phyloP scores from a whole-genome alignment of 2,329 filamentous ascomycete genomes.

The Penicillium sp. region DNA sequence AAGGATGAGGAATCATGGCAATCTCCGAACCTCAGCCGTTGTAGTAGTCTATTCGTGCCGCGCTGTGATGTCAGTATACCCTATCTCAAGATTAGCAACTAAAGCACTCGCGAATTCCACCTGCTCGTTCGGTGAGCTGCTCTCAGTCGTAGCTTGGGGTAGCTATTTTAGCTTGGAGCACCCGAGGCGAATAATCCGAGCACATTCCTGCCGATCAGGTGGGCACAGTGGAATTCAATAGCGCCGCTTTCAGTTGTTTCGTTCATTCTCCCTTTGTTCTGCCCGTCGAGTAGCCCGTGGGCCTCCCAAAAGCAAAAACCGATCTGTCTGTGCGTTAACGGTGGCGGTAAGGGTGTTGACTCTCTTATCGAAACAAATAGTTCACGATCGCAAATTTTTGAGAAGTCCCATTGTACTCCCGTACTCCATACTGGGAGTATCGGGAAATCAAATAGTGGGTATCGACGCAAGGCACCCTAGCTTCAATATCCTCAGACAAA shows the following conservation, averaged over 20 bases:
- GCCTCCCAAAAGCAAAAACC: constrained; percentile 3
- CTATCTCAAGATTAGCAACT: background rate
- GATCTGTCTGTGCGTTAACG: constrained; percentile 32
- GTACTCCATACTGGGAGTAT: background rate
- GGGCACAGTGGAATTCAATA: constrained; percentile 1
- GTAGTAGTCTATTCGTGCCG: constrained; percentile 5
- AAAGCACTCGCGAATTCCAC: too few species aligned
- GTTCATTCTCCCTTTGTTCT: background rate
- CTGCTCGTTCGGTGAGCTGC: background rate
- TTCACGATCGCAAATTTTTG: constrained; percentile 10
- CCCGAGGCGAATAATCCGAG: background rate
- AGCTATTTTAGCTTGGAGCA: background rate
- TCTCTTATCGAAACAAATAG: constrained; percentile 6
- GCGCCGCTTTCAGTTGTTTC: background rate
- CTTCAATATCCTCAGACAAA: background rate
- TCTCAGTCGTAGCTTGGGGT: background rate
- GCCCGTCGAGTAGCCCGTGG: constrained; percentile 9
- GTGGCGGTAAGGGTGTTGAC: constrained; percentile 18
- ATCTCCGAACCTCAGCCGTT: constrained; percentile 5
- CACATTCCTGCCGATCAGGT: constrained; percentile 3
- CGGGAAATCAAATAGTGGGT: background rate
- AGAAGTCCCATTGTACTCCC: background rate
- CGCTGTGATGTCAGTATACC: background rate
- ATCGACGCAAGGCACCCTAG: constrained; percentile 7
- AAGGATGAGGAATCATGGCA: background rate